Conservation (phyloP, 192 early-diverging fungal genomes). For the Backusella psychrophila region DNA sequence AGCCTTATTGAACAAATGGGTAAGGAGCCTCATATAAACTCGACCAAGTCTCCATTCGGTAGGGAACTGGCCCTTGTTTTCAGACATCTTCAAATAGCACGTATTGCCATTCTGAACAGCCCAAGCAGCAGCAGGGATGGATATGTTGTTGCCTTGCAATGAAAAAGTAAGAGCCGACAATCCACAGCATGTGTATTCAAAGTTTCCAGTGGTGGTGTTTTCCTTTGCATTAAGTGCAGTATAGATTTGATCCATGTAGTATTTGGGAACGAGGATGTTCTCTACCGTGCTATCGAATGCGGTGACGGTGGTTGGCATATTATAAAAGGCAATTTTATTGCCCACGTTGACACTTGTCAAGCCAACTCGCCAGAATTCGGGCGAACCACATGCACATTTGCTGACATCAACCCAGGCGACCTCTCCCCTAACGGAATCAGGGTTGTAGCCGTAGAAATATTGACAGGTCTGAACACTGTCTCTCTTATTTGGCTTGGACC, state of each 20-base stretch:
- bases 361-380: not conserved
- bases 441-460: not conserved
- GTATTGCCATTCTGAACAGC: not conserved
- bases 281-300: not conserved
- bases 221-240: not conserved
- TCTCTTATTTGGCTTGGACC: not conserved
- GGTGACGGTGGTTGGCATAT: not conserved
- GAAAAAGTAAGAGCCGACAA: not conserved
- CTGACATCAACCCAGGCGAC: not conserved
- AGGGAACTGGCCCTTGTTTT: not conserved
- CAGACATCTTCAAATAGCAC: not conserved
- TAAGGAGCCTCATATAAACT: not conserved
- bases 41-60: not conserved
- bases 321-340: not conserved
- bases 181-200: not conserved
- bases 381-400: not conserved
- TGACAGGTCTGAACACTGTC: not conserved
- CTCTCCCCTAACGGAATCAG: not conserved
- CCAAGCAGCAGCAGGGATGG: not conserved
- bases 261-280: not conserved
- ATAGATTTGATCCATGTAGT: not conserved
- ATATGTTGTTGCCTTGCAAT: not conserved
- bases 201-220: not conserved
- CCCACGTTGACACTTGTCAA: not conserved
- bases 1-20: not conserved